A percentile compares a stretch with the other conserved stretches of the same genome.
Conservation (phyloP, 805 yeast species). For the Hanseniaspora clermontiae region DNA sequence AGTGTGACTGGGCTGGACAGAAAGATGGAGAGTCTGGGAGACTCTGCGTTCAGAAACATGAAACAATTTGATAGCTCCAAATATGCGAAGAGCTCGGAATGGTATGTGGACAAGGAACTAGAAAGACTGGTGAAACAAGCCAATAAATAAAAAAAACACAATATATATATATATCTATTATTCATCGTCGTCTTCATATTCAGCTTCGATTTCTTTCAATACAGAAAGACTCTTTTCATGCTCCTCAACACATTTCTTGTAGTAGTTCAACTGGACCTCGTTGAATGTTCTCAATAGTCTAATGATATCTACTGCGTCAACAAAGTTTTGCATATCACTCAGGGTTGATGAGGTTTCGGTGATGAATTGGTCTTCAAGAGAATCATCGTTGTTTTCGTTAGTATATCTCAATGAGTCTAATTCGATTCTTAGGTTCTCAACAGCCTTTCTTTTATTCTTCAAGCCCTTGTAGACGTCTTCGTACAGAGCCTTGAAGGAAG, state of each 20-base stretch:
- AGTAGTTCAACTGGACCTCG: slow-evolving; percentile 55
- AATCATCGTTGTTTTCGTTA: slow-evolving; percentile 27
- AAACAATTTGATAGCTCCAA: not conserved
- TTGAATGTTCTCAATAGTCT: slow-evolving; percentile 53
- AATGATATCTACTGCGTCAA: slow-evolving; percentile 54
- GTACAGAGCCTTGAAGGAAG: slow-evolving; percentile 40
- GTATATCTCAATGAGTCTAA: slow-evolving; percentile 61
- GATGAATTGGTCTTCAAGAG: slow-evolving; percentile 66
- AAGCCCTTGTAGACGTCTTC: slow-evolving; percentile 41
- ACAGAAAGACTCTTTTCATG: slow-evolving; percentile 36
- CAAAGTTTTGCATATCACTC: slow-evolving; percentile 60
- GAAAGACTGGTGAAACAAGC: not conserved
- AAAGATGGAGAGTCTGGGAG: not conserved
- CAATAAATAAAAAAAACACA: slow-evolving; percentile 10
- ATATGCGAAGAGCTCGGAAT: not conserved
- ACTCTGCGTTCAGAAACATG: not conserved
- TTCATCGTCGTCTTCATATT: slow-evolving; percentile 33
- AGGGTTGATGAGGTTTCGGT: slow-evolving; percentile 68
- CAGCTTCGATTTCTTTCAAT: slow-evolving; percentile 33
- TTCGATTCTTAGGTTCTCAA: slow-evolving; percentile 54
- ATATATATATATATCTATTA: slow-evolving; percentile 23
- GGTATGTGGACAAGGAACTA: not conserved
- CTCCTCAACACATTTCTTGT: slow-evolving; percentile 40
- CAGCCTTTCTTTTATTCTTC: slow-evolving; percentile 38
- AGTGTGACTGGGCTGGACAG: not conserved